phyloP scores from a whole-genome alignment of 2,329 filamentous ascomycete species.

The Fusarium avenaceum region DNA sequence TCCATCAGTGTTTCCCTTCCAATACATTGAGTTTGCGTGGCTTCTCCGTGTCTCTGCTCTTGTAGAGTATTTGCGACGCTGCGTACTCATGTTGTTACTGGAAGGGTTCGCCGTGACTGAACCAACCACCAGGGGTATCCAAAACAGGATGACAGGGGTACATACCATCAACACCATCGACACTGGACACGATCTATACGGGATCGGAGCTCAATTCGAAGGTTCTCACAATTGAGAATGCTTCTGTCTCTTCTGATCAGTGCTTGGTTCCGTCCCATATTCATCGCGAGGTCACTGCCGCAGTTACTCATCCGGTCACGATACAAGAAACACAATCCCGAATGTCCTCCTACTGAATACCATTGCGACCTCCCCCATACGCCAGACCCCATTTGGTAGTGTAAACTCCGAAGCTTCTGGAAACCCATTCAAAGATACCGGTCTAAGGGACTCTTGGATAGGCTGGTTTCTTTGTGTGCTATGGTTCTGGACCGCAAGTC shows the following conservation, averaged over 20 bases:
- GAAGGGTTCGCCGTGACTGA: not conserved
- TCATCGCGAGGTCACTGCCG: too few relatives aligned
- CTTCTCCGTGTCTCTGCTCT: not conserved
- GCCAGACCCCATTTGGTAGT: not conserved
- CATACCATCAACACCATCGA: too few relatives aligned
- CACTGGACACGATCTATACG: not conserved
- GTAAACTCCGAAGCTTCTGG: not conserved
- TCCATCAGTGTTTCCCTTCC: not conserved
- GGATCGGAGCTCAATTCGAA: constrained; percentile 19
- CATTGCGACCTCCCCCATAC: not conserved
- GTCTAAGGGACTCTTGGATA: not conserved
- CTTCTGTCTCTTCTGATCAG: not conserved
- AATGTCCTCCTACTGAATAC: too few relatives aligned
- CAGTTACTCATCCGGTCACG: not conserved
- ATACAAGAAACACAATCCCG: not conserved
- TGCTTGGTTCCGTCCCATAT: too few relatives aligned
- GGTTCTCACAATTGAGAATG: not conserved
- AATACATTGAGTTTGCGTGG: not conserved
- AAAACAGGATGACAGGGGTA: not conserved
- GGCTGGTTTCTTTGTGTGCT: not conserved
- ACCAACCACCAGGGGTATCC: not conserved
- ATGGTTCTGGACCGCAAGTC: not conserved
- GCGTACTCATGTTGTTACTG: not conserved
- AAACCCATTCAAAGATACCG: not conserved
- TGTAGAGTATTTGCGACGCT: not conserved